phyloP scores from a whole-genome alignment of 2,329 filamentous ascomycete genomes.

The Ophiocordyceps camponoti-rufipedis region DNA sequence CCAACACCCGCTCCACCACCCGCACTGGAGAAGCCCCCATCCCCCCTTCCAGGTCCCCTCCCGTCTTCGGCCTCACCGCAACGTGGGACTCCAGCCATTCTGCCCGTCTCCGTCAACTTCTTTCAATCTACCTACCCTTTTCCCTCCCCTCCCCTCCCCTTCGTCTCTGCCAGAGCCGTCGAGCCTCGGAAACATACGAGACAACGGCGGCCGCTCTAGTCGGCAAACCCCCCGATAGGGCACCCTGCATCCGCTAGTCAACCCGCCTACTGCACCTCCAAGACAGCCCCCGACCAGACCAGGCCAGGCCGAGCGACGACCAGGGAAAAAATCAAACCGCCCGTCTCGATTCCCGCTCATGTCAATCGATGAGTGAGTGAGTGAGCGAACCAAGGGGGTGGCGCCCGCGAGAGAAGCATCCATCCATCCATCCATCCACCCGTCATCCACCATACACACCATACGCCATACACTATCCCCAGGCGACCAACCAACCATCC shows the following conservation, averaged over 20 bases:
- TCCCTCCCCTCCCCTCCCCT: background rate
- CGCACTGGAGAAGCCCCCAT: background rate
- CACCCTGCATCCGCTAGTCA: background rate
- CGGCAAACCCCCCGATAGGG: background rate
- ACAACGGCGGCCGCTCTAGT: background rate
- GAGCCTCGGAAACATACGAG: background rate
- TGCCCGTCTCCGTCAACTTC: background rate
- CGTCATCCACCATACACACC: too few relatives aligned
- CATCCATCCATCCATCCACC: background rate
- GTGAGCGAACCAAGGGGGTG: background rate
- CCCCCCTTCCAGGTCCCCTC: background rate
- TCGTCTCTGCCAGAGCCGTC: background rate
- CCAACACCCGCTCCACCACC: background rate
- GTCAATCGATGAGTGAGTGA: conserved; percentile 1
- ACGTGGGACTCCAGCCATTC: background rate
- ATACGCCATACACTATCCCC: too few relatives aligned
- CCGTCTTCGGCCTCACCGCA: background rate
- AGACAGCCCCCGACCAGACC: background rate
- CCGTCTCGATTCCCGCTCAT: background rate
- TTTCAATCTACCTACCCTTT: background rate
- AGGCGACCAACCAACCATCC: too few relatives aligned
- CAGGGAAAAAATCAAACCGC: background rate
- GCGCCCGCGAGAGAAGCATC: conserved; percentile 1
- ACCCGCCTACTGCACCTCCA: background rate
- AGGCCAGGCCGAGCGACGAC: background rate